These are phyloP conservation scores for Candida ponderosae DNA, from an alignment of 805 yeast genomes.

Conservation along the genomic window DNA sequence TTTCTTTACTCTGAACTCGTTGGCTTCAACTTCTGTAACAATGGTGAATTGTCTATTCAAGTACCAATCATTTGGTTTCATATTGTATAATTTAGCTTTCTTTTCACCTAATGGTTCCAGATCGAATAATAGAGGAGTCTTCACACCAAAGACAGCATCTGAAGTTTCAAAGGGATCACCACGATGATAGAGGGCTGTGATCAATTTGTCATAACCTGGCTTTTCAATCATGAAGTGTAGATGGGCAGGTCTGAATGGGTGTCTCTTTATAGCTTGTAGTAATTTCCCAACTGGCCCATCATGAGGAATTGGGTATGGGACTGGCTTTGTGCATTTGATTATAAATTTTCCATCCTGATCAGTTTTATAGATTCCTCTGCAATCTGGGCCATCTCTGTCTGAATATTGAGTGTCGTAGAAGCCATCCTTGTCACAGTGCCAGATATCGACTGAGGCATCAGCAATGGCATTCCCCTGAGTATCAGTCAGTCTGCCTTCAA, in stretches of 20 bases:
- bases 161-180: slow-evolving; percentile 23
- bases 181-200: slow-evolving; percentile 25
- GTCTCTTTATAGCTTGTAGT: slow-evolving; percentile 24
- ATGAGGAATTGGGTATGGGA: slow-evolving; percentile 30
- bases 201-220: slow-evolving; percentile 22
- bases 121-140: slow-evolving; percentile 21
- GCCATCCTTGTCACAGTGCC: slow-evolving; percentile 31
- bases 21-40: too few relatives aligned
- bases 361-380: slow-evolving; percentile 24
- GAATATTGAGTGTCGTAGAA: slow-evolving; percentile 29
- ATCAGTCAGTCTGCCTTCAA: slow-evolving; percentile 21
- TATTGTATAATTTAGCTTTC: too few relatives aligned
- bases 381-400: slow-evolving; percentile 23
- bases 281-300: slow-evolving; percentile 32
- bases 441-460: slow-evolving; percentile 25
- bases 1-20: too few relatives aligned
- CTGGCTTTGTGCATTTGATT: slow-evolving; percentile 24
- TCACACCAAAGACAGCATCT: slow-evolving; percentile 30
- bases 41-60: too few relatives aligned
- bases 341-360: slow-evolving; percentile 19
- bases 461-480: slow-evolving; percentile 21
- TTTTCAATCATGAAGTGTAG: slow-evolving; percentile 22
- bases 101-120: slow-evolving; percentile 17
- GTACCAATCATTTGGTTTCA: too few relatives aligned
- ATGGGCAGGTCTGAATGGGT: slow-evolving; percentile 29